These are phyloP conservation scores for Tolypocladium sp. DNA, from an alignment of 2,329 filamentous ascomycete species.

Conservation along the genomic window DNA sequence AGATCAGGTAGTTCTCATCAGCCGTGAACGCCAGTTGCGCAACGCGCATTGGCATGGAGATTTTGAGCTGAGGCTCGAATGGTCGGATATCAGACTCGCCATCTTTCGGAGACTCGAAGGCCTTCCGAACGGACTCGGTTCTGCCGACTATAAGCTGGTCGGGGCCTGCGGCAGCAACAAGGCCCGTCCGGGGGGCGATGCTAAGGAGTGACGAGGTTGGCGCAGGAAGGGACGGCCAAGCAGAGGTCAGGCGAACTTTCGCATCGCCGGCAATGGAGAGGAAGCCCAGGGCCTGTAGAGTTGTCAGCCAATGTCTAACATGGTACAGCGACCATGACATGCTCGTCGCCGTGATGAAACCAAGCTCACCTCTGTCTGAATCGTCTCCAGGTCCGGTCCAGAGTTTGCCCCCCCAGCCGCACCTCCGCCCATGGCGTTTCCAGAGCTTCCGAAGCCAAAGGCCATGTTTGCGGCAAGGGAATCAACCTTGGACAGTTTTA, in stretches of 20 bases:
- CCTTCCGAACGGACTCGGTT: conserved; percentile 68
- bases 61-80: conserved; percentile 65
- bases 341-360: background rate
- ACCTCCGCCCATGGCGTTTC: conserved; percentile 32
- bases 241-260: conserved; percentile 70
- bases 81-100: conserved; percentile 56
- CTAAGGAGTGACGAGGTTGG: conserved; percentile 75
- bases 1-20: conserved; percentile 76
- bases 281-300: conserved; percentile 64
- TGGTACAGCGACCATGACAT: background rate
- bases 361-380: conserved; percentile 65
- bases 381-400: conserved; percentile 64
- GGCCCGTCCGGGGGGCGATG: conserved; percentile 68
- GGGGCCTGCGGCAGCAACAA: conserved; percentile 82
- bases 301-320: conserved; percentile 1
- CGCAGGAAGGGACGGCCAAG: conserved; percentile 70
- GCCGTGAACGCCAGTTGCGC: conserved; percentile 86
- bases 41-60: conserved; percentile 65
- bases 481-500: conserved; percentile 17
- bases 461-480: conserved; percentile 45
- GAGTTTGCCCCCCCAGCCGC: conserved; percentile 23
- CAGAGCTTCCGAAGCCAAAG: conserved; percentile 49
- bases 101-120: conserved; percentile 53
- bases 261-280: conserved; percentile 69
- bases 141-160: conserved; percentile 67